These are phyloP conservation scores for Cymbidium sinense DNA, from an alignment of 106 monocot species.

Conservation along the genomic window DNA sequence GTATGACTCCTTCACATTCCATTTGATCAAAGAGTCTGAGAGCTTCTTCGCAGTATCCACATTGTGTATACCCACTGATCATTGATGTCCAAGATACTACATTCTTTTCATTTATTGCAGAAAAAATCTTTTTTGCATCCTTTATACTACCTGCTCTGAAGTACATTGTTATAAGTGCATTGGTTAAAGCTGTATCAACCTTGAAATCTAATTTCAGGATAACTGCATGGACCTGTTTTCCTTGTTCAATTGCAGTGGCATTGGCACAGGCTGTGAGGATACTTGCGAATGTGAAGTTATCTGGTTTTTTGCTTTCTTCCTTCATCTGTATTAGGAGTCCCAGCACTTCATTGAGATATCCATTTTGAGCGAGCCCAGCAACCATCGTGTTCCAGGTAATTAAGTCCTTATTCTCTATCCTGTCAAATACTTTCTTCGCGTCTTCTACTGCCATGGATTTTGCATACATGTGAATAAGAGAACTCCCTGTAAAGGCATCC, in stretches of 20 bases:
- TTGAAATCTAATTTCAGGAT: conserved; percentile 13
- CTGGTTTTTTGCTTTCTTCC: background rate
- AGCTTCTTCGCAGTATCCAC: background rate
- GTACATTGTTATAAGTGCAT: background rate
- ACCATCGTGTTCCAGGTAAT: background rate
- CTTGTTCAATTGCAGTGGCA: conserved; percentile 15
- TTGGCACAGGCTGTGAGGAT: conserved; percentile 24
- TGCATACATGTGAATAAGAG: background rate
- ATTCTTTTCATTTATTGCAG: background rate
- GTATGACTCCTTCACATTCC: background rate
- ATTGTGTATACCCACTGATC: background rate
- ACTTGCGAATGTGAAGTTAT: background rate
- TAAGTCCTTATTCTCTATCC: background rate
- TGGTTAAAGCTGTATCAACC: background rate
- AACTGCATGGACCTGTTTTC: conserved; percentile 36
- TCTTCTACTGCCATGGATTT: background rate
- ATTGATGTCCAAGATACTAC: background rate
- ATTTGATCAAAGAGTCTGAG: background rate
- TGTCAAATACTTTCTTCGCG: background rate
- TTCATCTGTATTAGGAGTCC: background rate
- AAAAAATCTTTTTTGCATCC: background rate
- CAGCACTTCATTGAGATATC: background rate
- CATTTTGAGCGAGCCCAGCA: background rate
- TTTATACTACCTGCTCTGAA: background rate
- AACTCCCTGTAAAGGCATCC: conserved; percentile 27